Evolutionary conservation across 2,329 filamentous ascomycete genomes (phyloP).

Genomic region (Mycosphaerelloides madeirae): DNA sequence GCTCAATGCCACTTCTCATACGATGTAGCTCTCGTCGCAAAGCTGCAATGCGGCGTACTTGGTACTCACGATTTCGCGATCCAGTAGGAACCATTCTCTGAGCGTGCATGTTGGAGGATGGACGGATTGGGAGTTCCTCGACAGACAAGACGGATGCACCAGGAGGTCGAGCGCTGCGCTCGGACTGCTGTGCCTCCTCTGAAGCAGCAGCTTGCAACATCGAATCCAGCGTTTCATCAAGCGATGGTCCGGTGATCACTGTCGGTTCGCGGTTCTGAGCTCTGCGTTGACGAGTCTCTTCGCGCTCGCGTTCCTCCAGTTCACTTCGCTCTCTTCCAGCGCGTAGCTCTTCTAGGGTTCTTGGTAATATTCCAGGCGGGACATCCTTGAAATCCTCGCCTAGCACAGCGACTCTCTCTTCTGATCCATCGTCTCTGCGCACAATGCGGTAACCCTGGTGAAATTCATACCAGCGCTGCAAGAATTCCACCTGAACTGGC

Average conservation of each 20-base stretch:
- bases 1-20: slow-evolving; percentile 36
- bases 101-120: slow-evolving; percentile 20
- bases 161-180: not conserved
- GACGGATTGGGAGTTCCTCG: not conserved
- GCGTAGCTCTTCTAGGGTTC: slow-evolving; percentile 44
- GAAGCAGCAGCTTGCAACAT: slow-evolving; percentile 29
- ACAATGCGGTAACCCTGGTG: slow-evolving; percentile 44
- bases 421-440: slow-evolving; percentile 38
- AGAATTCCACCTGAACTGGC: slow-evolving; percentile 45
- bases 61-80: slow-evolving; percentile 33
- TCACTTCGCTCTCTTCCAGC: slow-evolving; percentile 29
- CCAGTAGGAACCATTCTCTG: slow-evolving; percentile 25
- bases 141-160: not conserved
- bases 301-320: slow-evolving; percentile 21
- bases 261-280: slow-evolving; percentile 7
- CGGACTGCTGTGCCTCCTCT: slow-evolving; percentile 17
- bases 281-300: slow-evolving; percentile 2
- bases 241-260: slow-evolving; percentile 18
- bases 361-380: slow-evolving; percentile 43
- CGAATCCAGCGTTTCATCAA: slow-evolving; percentile 34
- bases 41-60: slow-evolving; percentile 32
- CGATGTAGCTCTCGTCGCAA: slow-evolving; percentile 35
- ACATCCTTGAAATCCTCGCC: slow-evolving; percentile 47
- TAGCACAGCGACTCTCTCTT: slow-evolving; percentile 42
- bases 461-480: slow-evolving; percentile 47